These are phyloP conservation scores for Colletotrichum tropicale DNA, from an alignment of 2,329 filamentous ascomycete genomes.

Conservation along the genomic window DNA sequence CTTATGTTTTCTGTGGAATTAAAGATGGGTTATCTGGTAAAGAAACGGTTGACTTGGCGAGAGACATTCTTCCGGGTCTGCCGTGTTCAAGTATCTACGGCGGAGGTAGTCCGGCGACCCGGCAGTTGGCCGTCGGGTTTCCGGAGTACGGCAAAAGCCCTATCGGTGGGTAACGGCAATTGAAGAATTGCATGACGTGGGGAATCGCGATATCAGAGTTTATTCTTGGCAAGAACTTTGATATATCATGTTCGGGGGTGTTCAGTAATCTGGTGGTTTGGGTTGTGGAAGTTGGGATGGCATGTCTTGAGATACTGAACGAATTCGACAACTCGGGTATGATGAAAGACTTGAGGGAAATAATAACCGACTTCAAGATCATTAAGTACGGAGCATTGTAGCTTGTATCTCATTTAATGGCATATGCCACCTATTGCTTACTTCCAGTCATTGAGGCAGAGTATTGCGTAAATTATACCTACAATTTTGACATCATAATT, in stretches of 20 bases:
- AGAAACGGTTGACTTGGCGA: neutral
- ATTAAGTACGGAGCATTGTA: too few species aligned
- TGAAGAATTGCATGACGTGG: neutral
- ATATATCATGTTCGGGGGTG: neutral
- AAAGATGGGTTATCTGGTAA: neutral
- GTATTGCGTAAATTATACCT: too few species aligned
- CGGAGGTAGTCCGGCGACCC: neutral
- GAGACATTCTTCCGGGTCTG: rapidly evolving
- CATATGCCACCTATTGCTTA: too few species aligned
- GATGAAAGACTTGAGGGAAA: neutral
- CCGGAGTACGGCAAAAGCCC: neutral
- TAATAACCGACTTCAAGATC: too few species aligned
- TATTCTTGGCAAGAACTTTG: neutral
- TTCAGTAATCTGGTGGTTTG: neutral
- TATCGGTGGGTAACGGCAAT: neutral
- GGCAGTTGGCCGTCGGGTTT: neutral
- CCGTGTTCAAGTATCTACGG: neutral
- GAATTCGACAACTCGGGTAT: neutral
- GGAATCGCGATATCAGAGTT: neutral
- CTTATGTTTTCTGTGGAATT: neutral
- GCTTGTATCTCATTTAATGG: too few species aligned
- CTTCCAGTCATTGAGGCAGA: too few species aligned
- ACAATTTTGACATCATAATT: too few species aligned
- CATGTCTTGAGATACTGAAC: neutral
- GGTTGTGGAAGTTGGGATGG: neutral